These are phyloP conservation scores for Ustilago vetiveriae DNA, from an alignment of 1,284 basidiomycete genomes.

Conservation along the genomic window DNA sequence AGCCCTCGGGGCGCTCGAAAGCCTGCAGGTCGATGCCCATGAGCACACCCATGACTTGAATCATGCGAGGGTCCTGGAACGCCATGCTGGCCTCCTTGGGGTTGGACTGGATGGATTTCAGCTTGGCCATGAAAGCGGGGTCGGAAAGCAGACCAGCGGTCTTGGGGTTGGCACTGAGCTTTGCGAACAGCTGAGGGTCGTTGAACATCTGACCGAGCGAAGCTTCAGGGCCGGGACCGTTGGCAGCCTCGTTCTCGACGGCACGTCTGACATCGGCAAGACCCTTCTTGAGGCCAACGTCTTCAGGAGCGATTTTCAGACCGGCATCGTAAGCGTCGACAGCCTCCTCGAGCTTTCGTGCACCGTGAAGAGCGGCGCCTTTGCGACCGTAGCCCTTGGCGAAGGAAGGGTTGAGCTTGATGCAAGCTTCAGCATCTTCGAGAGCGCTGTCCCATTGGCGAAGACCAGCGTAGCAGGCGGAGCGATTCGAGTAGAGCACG, in stretches of 20 bases:
- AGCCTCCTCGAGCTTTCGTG: slow-evolving; percentile 80
- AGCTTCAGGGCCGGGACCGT: slow-evolving; percentile 64
- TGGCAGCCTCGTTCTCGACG: slow-evolving; percentile 67
- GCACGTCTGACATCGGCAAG: slow-evolving; percentile 71
- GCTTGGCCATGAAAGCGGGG: slow-evolving; percentile 71
- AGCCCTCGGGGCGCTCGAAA: slow-evolving; percentile 84
- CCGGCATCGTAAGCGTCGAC: slow-evolving; percentile 83
- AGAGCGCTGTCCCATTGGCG: slow-evolving; percentile 81
- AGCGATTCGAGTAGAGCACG: slow-evolving; percentile 92
- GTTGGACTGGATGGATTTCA: slow-evolving; percentile 68
- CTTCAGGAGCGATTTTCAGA: slow-evolving; percentile 79
- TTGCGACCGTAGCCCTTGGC: slow-evolving; percentile 91
- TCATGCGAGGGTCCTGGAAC: slow-evolving; percentile 87
- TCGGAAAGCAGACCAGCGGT: slow-evolving; percentile 85
- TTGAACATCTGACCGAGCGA: slow-evolving; percentile 82
- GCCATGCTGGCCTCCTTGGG: slow-evolving; percentile 66
- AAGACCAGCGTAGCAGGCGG: slow-evolving; percentile 86
- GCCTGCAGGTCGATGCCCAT: slow-evolving; percentile 95
- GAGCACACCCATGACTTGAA: slow-evolving; percentile 84
- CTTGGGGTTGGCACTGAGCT: slow-evolving; percentile 86
- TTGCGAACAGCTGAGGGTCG: slow-evolving; percentile 83
- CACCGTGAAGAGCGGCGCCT: slow-evolving; percentile 92
- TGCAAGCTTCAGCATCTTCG: slow-evolving; percentile 82
- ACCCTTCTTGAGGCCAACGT: slow-evolving; percentile 83
- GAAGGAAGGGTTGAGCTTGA: slow-evolving; percentile 83